Evolutionary conservation across 331 rosid genomes (phyloP), one percentile per base, ranked within the genome.

Genomic region (Phaseolus coccineus): DNA sequence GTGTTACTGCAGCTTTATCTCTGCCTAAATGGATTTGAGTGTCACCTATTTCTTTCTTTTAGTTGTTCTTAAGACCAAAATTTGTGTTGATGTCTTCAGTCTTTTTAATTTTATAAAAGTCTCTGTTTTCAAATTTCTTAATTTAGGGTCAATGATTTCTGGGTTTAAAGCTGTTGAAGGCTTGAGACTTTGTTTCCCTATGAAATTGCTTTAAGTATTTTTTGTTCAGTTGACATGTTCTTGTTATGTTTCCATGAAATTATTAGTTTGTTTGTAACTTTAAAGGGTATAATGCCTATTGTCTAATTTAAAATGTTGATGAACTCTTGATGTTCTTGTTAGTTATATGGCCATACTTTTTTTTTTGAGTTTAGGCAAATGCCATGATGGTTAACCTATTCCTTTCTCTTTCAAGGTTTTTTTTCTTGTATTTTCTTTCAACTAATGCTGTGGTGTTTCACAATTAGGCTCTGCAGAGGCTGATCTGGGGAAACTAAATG

Each of bases 401-500:
- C 39, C 8, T 71, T 42, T 76, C 55, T 42, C 69, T 56, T 72
- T 24, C 55, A 16, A 59, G 69, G 42, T 83, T 27, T 28, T 69
- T 76, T 83, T 47, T 68, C 42, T 42, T 48, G 4, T 59, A 80
- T 55, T 77, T 55, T 83, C 71, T 73, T 59, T 84, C 76, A 68
- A 53, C 70, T 72, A 65, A 66, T 83, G 39, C 79, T 16, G 46
- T 83, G 89, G 85, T 83, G 74, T 79, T 61, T 88, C 85, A 72
- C 82, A 71, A 65, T 79, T 81, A 67, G 90, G 89, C 74, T 83
- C 85, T 62, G 69, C 82, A 61, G 89, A 90, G 82, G 88, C 87
- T 79, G 92, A 87, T 87, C 80, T 82, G 73, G 93, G 87, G 76
- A 85, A 87, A 78, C 69, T 85, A 75, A 87, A 79, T 91, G 90